Percentiles rank a stretch among this genome's conserved stretches.
Conservation (phyloP, 1,284 basidiomycete species). For the Pseudomicrostroma phylloplanum region DNA sequence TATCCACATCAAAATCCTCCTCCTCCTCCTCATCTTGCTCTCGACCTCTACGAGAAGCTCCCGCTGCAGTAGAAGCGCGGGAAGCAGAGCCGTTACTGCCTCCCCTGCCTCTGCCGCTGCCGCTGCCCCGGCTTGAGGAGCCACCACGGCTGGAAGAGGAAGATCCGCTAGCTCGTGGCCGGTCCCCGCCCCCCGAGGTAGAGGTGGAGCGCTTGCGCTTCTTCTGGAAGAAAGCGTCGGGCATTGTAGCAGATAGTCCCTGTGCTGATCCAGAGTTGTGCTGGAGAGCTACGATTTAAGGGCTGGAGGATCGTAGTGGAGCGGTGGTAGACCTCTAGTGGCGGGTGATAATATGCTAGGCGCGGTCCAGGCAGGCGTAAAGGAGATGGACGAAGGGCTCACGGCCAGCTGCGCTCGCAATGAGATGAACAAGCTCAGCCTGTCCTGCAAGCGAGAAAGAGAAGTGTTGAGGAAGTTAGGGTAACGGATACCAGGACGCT, state of each 20-base stretch:
- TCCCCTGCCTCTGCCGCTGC: conserved; percentile 10
- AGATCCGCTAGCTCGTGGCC: neutral
- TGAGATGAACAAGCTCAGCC: too few relatives aligned
- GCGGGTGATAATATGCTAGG: too few relatives aligned
- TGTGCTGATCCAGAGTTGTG: too few relatives aligned
- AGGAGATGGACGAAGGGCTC: too few relatives aligned
- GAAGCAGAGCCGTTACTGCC: conserved; percentile 2
- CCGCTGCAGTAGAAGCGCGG: neutral
- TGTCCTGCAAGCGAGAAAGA: too few relatives aligned
- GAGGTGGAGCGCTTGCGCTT: conserved; percentile 39
- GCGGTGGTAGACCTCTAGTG: too few relatives aligned
- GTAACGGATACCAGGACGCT: too few relatives aligned
- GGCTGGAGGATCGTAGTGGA: too few relatives aligned
- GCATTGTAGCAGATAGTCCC: conserved; percentile 22
- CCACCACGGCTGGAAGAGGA: neutral
- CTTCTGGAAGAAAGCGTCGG: conserved; percentile 50
- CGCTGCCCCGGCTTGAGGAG: neutral
- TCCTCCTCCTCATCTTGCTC: conserved; percentile 19
- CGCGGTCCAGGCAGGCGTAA: too few relatives aligned
- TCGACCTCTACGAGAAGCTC: neutral
- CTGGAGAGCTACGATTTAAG: too few relatives aligned
- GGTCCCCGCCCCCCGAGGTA: neutral
- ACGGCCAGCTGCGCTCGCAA: too few relatives aligned
- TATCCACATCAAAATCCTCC: conserved; percentile 19
- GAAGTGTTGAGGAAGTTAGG: too few relatives aligned